Conservation (phyloP, 192 early-diverging fungal genomes). For the Globomyces pollinis-pini region DNA sequence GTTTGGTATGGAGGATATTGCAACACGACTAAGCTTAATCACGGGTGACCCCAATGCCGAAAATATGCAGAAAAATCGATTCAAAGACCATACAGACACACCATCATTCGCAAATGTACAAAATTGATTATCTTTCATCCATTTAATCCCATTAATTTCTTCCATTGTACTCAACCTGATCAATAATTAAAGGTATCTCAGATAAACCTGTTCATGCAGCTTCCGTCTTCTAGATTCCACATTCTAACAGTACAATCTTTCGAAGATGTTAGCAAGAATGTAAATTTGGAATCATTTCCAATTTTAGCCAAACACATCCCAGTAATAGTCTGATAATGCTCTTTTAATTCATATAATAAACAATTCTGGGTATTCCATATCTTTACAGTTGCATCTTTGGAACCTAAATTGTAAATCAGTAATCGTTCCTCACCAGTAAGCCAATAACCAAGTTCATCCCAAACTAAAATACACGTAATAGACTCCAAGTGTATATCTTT, state of each 20-base stretch:
- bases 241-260: slow-evolving; percentile 38
- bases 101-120: slow-evolving; percentile 27
- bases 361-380: slow-evolving; percentile 35
- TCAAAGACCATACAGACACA: slow-evolving; percentile 38
- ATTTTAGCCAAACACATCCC: slow-evolving; percentile 27
- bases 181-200: slow-evolving; percentile 31
- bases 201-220: slow-evolving; percentile 27
- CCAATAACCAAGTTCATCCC: slow-evolving; percentile 29
- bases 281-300: slow-evolving; percentile 13
- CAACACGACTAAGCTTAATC: slow-evolving; percentile 11
- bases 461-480: slow-evolving; percentile 35
- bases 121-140: slow-evolving; percentile 39
- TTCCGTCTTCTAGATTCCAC: slow-evolving; percentile 43
- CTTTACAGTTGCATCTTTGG: slow-evolving; percentile 44
- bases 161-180: background rate
- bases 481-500: slow-evolving; percentile 33
- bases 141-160: slow-evolving; percentile 40
- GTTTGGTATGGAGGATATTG: slow-evolving; percentile 10
- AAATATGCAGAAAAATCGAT: slow-evolving; percentile 37
- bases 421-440: too few relatives aligned
- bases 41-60: slow-evolving; percentile 12
- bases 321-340: slow-evolving; percentile 37
- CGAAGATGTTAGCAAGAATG: slow-evolving; percentile 39
- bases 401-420: too few relatives aligned
- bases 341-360: slow-evolving; percentile 31